These are phyloP conservation scores for Fusarium falciforme DNA, from an alignment of 2,329 filamentous ascomycete species.

Conservation along the genomic window DNA sequence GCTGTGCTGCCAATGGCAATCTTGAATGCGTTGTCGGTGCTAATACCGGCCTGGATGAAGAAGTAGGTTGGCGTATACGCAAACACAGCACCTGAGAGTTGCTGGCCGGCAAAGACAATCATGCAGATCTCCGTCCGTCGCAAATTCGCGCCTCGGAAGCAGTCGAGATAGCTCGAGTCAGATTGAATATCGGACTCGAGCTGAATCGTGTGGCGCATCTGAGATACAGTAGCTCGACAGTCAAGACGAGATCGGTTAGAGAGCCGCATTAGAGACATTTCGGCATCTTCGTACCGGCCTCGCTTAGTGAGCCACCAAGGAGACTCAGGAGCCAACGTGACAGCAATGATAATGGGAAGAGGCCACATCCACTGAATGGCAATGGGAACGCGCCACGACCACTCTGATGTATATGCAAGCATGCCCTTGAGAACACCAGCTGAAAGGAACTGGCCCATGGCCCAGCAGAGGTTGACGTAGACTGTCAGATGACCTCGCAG, in stretches of 20 bases:
- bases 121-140: slow-evolving; percentile 59
- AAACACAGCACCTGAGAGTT: slow-evolving; percentile 52
- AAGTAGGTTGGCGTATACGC: slow-evolving; percentile 60
- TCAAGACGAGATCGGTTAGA: slow-evolving; percentile 57
- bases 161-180: slow-evolving; percentile 57
- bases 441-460: slow-evolving; percentile 54
- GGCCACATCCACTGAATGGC: slow-evolving; percentile 53
- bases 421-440: slow-evolving; percentile 50
- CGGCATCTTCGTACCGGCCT: slow-evolving; percentile 43
- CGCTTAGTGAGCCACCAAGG: slow-evolving; percentile 49
- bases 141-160: slow-evolving; percentile 60
- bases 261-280: slow-evolving; percentile 43
- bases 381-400: slow-evolving; percentile 53
- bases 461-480: slow-evolving; percentile 57
- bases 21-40: slow-evolving; percentile 52
- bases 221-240: slow-evolving; percentile 56
- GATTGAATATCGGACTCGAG: slow-evolving; percentile 54
- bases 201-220: slow-evolving; percentile 74
- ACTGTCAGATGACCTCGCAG: slow-evolving; percentile 56
- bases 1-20: slow-evolving; percentile 54
- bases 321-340: slow-evolving; percentile 48
- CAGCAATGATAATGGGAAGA: slow-evolving; percentile 42
- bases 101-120: slow-evolving; percentile 56
- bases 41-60: slow-evolving; percentile 58
- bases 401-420: slow-evolving; percentile 42